These are phyloP conservation scores for Lactarius deliciosus DNA, from an alignment of 768 basidiomycete species.

Conservation along the genomic window DNA sequence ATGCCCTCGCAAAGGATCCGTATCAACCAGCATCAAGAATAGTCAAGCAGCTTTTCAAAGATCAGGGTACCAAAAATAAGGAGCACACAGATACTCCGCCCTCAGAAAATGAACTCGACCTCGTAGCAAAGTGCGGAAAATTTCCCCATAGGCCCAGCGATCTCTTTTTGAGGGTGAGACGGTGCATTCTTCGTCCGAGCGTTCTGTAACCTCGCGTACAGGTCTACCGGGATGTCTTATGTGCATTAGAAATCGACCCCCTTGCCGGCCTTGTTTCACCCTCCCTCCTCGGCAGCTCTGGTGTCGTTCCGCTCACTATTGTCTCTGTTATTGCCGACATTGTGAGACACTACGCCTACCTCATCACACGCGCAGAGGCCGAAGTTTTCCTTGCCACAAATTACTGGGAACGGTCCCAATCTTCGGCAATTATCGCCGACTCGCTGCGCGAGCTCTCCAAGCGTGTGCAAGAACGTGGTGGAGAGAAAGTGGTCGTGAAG, in stretches of 20 bases:
- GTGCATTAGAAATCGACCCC: constrained; percentile 54
- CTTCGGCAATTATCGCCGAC: constrained; percentile 50
- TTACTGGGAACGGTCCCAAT: constrained; percentile 54
- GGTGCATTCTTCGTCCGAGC: constrained; percentile 1
- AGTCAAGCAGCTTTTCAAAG: constrained; percentile 15
- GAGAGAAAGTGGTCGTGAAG: constrained; percentile 57
- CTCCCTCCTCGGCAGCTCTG: constrained; percentile 58
- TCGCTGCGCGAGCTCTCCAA: constrained; percentile 40
- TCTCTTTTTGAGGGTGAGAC: constrained; percentile 56
- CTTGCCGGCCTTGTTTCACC: constrained; percentile 60
- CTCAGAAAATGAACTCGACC: constrained; percentile 41
- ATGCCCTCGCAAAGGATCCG: constrained; percentile 19
- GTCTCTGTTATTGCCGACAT: constrained; percentile 71
- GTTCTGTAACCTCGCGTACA: constrained; percentile 29
- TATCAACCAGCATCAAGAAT: constrained; percentile 11
- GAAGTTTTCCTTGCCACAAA: constrained; percentile 72
- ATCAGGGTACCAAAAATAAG: constrained; percentile 6
- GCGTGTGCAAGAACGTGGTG: constrained; percentile 43
- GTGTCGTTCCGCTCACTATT: constrained; percentile 61
- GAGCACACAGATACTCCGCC: neutral
- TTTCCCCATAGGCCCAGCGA: constrained; percentile 56
- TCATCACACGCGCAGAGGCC: constrained; percentile 58
- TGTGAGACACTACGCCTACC: constrained; percentile 64
- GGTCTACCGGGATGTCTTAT: constrained; percentile 64
- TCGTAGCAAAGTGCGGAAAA: constrained; percentile 48